Evolutionary conservation across 2,329 filamentous ascomycete species (phyloP), one percentile per base, ranked within the genome.

Genomic region (Phyllosticta citribraziliensis): DNA sequence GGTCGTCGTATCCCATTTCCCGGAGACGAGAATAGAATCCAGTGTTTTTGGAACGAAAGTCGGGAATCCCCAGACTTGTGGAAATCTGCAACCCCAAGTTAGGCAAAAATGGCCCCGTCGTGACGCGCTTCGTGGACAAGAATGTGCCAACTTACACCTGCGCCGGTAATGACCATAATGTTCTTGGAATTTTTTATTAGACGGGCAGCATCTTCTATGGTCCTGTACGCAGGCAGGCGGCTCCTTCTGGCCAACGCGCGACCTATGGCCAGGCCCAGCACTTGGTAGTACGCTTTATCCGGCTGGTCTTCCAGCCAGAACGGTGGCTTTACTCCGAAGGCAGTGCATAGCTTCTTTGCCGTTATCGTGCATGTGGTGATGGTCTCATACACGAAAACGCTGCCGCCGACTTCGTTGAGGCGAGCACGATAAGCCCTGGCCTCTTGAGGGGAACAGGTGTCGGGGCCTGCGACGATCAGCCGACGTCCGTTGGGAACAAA

Each of bases 1-100:
- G 93, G 68, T 97, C 92, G 65, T 79, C 84, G 63, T 86, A 80
- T 6, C 91, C 91, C 63, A 94, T 82, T 68, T 90, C 84, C 67
- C 84, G 86, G 57, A 97, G 80, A 70, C 91, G 88, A 54, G 91
- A 87, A 76, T 97, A 97, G 61, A 97, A 87, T 56, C 93, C 93
- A 1, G 87, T 96, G 69, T 90, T 88, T 73, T 94, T 94, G 58
- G 92, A 97, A 66, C 94, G 87, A 71, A 99, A 99, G 73, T 99
- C 94, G 4, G 94, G 94, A 63, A 99, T 97, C 64, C 94, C 94
- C 20, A 99, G 84, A 57, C 91, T 96, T 0, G 94, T 99, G 25
- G 92, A 97, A 67, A 99, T 97, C 60, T 62, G 19, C n/a, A 17
- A 3, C 19, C 14, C 52, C 40, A 20, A 30, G 53, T 60, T 25